These are phyloP conservation scores for Penicillium griseofulvum DNA, from an alignment of 2,329 filamentous ascomycete species.

Conservation along the genomic window DNA sequence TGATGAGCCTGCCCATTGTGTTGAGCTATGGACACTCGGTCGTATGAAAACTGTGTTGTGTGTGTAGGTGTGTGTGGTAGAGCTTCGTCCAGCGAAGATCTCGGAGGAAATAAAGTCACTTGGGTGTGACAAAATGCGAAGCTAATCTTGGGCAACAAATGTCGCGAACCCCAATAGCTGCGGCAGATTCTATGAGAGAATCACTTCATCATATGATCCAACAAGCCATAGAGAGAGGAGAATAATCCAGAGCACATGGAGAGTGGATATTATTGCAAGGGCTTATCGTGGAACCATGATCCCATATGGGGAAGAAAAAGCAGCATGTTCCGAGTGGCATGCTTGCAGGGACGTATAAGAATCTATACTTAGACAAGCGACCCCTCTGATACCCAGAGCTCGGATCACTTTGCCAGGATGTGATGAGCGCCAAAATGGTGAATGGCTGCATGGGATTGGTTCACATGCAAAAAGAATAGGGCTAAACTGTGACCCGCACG, in stretches of 20 bases:
- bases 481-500: conserved; percentile 18
- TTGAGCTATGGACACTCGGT: neutral
- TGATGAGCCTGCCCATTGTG: conserved; percentile 93
- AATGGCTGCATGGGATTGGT: conserved; percentile 12
- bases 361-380: conserved; percentile 21
- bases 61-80: neutral
- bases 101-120: conserved; percentile 3
- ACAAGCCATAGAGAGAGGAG: neutral
- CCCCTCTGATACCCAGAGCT: neutral
- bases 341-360: conserved; percentile 14
- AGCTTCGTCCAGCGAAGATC: conserved; percentile 31
- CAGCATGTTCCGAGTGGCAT: conserved; percentile 3
- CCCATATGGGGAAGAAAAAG: conserved; percentile 6
- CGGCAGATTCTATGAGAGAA: neutral
- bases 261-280: neutral
- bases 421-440: conserved; percentile 19
- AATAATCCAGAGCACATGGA: neutral
- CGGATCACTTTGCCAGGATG: conserved; percentile 6
- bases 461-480: conserved; percentile 9
- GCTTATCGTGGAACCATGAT: conserved; percentile 12
- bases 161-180: conserved; percentile 1
- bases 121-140: neutral
- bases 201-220: conserved; percentile 4
- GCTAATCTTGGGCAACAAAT: neutral
- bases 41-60: neutral